Conservation (phyloP, 495 filamentous ascomycete genomes). For the Glarea lozoyensis region DNA sequence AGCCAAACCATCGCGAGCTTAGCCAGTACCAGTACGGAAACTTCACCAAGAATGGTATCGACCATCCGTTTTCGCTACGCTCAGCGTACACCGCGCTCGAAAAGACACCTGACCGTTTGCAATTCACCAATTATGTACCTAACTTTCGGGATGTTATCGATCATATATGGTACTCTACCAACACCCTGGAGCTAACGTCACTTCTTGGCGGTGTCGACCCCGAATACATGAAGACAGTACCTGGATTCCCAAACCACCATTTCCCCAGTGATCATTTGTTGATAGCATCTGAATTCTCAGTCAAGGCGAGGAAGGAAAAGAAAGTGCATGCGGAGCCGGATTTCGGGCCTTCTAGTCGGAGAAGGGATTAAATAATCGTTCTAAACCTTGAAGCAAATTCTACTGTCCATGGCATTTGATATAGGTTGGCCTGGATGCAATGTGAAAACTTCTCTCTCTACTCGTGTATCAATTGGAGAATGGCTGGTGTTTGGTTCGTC, state of each 20-base stretch:
- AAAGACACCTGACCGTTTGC: conserved; percentile 62
- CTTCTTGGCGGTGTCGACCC: conserved; percentile 86
- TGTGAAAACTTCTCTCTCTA: conserved; percentile 2
- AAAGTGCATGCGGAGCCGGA: conserved; percentile 19
- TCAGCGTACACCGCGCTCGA: conserved; percentile 69
- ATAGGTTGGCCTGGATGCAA: neutral
- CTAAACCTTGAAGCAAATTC: neutral
- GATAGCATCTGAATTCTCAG: conserved; percentile 81
- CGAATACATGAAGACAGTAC: conserved; percentile 80
- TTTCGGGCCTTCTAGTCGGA: conserved; percentile 18
- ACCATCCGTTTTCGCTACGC: conserved; percentile 87
- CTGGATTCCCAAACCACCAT: conserved; percentile 94
- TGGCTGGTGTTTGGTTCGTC: conserved; percentile 8
- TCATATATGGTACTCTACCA: conserved; percentile 95
- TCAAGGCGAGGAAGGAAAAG: conserved; percentile 73
- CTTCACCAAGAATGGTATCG: conserved; percentile 83
- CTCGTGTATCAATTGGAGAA: neutral
- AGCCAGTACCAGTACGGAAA: conserved; percentile 66
- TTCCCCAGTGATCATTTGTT: conserved; percentile 96
- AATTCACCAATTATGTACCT: conserved; percentile 94
- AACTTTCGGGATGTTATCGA: conserved; percentile 85
- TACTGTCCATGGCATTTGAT: conserved; percentile 3
- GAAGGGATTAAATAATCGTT: conserved; percentile 7
- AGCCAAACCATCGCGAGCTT: conserved; percentile 68
- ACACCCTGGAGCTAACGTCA: conserved; percentile 76